Conservation (phyloP, 164 flowering plant genomes). For the Magnolia sinica region DNA sequence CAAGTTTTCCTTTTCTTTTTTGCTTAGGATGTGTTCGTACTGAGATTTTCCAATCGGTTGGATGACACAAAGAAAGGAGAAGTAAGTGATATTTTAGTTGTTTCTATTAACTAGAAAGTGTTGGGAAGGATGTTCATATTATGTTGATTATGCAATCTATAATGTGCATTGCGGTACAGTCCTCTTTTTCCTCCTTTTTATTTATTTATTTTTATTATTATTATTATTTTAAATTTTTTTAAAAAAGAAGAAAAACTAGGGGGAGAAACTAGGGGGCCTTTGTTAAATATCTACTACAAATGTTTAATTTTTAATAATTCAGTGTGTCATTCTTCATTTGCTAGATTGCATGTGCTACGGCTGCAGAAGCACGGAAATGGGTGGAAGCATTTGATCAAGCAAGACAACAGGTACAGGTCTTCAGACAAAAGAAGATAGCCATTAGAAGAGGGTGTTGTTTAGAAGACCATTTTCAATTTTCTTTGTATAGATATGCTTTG, state of each 20-base stretch:
- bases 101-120: slow-evolving; percentile 1
- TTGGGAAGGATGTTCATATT: not conserved
- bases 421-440: not conserved
- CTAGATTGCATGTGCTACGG: slow-evolving; percentile 88
- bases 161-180: not conserved
- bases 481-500: not conserved
- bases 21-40: slow-evolving; percentile 69
- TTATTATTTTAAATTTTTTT: not conserved
- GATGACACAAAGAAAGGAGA: slow-evolving; percentile 90
- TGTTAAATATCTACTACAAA: not conserved
- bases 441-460: no score
- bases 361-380: slow-evolving; percentile 87
- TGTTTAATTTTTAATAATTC: not conserved
- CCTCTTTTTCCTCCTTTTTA: not conserved
- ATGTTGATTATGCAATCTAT: not conserved
- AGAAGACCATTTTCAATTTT: not conserved
- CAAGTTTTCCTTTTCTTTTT: not conserved
- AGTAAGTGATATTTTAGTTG: slow-evolving; percentile 41
- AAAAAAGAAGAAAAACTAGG: not conserved
- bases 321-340: slow-evolving; percentile 11
- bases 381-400: slow-evolving; percentile 96
- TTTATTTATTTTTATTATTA: not conserved
- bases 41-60: slow-evolving; percentile 75
- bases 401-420: slow-evolving; percentile 66
- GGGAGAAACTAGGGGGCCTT: not conserved